Evolutionary conservation across 2,329 filamentous ascomycete genomes (phyloP).

Genomic region (Aspergillus sp.): DNA sequence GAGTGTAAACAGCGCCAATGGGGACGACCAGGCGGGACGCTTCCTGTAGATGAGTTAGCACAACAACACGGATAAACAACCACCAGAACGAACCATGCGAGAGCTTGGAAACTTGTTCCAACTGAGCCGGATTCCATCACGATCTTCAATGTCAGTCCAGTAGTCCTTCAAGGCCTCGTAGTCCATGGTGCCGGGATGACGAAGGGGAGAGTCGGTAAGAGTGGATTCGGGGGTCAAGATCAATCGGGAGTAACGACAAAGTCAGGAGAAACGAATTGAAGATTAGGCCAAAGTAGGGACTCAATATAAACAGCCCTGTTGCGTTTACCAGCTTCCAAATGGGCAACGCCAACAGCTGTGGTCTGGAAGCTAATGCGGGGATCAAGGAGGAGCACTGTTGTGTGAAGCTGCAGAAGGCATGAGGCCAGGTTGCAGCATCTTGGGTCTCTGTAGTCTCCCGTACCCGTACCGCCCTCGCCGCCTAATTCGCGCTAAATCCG

Average conservation of each 20-base stretch:
- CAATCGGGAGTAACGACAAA: constrained; percentile 15
- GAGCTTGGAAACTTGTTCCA: constrained; percentile 99
- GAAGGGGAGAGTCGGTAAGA: constrained; percentile 19
- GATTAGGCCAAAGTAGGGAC: constrained; percentile 18
- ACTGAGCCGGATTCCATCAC: constrained; percentile 90
- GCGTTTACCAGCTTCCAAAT: constrained; percentile 30
- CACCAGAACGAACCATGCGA: constrained; percentile 69
- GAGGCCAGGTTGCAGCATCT: constrained; percentile 47
- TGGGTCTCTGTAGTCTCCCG: constrained; percentile 33
- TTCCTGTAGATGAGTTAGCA: constrained; percentile 60
- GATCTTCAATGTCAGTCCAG: constrained; percentile 94
- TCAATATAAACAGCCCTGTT: constrained; percentile 20
- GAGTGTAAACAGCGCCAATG: constrained; percentile 93
- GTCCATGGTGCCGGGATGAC: constrained; percentile 62
- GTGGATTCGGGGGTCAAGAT: constrained; percentile 22
- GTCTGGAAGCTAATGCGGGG: constrained; percentile 27
- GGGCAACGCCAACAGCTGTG: constrained; percentile 30
- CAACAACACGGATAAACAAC: constrained; percentile 11
- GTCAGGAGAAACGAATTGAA: constrained; percentile 15
- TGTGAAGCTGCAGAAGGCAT: constrained; percentile 35
- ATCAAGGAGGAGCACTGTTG: constrained; percentile 29
- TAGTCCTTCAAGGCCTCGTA: constrained; percentile 92
- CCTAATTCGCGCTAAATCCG: constrained; percentile 13
- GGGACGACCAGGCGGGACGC: constrained; percentile 91
- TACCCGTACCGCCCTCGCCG: constrained; percentile 31